Percentiles rank a stretch among this genome's conserved stretches.
These are phyloP conservation scores for Chlorella variabilis DNA, from an alignment of 163 green algal species.

Conservation along the genomic window DNA sequence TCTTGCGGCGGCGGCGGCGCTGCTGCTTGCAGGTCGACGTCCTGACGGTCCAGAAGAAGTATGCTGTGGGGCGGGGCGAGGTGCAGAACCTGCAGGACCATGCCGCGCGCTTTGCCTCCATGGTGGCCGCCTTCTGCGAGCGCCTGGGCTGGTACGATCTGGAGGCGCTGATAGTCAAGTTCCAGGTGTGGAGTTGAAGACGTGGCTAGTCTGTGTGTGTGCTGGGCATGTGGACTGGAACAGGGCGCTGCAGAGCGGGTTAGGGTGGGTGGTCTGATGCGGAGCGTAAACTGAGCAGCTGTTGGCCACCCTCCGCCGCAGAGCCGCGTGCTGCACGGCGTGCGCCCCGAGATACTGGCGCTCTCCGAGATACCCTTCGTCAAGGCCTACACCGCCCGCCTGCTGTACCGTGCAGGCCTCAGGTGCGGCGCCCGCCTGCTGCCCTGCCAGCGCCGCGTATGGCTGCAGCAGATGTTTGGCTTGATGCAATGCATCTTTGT, in stretches of 20 bases:
- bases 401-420: conserved; percentile 87
- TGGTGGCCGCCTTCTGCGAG: conserved; percentile 89
- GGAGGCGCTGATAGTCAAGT: conserved; percentile 80
- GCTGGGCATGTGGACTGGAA: no score
- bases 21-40: neutral
- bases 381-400: conserved; percentile 69
- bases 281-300: no score
- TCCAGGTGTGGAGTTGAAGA: conserved; percentile 55
- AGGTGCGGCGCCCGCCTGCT: conserved; percentile 3
- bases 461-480: no score
- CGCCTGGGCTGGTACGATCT: conserved; percentile 81
- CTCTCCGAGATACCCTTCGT: conserved; percentile 81
- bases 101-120: conserved; percentile 74
- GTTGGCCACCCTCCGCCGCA: no score
- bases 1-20: no score
- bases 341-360: conserved; percentile 77
- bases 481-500: no score
- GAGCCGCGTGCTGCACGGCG: conserved; percentile 68
- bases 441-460: no score
- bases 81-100: conserved; percentile 75
- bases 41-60: conserved; percentile 41
- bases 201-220: no score
- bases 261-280: no score
- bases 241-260: no score
- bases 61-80: conserved; percentile 51